Base-by-base conservation (phyloP, 2,329 filamentous ascomycete species). In the Endocalyx cinctus region DNA sequence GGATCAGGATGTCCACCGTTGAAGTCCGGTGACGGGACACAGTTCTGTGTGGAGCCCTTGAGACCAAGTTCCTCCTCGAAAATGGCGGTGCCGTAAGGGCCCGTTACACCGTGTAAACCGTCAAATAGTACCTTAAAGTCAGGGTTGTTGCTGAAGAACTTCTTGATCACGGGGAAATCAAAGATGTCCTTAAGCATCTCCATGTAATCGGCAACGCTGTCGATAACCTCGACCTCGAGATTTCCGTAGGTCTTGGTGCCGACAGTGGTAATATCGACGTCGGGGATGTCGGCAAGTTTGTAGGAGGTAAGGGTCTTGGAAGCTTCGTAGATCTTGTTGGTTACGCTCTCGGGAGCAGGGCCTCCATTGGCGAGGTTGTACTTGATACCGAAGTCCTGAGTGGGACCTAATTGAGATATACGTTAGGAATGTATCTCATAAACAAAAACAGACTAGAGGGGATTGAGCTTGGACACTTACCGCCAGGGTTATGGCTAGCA, bases 81-180 rank as follows among this genome's bases (percentile, higher is more conserved):
- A 60, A 98, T 96, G 53, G 87, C 88, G 48, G 84, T 82, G 50
- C 89, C 92, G 58, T 98, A 98, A 17, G 87, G 87, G 26, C 92
- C 92, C 33, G 92, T 98, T 49, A 98, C 92, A 63, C 92, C 92
- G 60, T 84, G 83, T 38, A 98, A 80, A 40, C 82, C 92, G 56
- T 98, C 92, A 52, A 98, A 98, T 42, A 98, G 80, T 30, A 98
- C 80, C 71, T 94, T 95, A 77, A 97, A 98, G 65, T 94, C 85
- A 28, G 82, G 72, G 69, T 97, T 85, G 39, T 79, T 69, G 52
- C 78, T 73, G 62, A 98, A 86, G 75, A 97, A 98, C 51, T 82
- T 82, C 72, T 87, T 90, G 74, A 98, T 98, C 47, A 95, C 72
- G 56, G 86, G 79, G 58, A 98, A 98, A 66, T 98, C 90, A 62